Base-by-base conservation (phyloP, 768 basidiomycete species). In the Erythrobasidium yunnanense region DNA sequence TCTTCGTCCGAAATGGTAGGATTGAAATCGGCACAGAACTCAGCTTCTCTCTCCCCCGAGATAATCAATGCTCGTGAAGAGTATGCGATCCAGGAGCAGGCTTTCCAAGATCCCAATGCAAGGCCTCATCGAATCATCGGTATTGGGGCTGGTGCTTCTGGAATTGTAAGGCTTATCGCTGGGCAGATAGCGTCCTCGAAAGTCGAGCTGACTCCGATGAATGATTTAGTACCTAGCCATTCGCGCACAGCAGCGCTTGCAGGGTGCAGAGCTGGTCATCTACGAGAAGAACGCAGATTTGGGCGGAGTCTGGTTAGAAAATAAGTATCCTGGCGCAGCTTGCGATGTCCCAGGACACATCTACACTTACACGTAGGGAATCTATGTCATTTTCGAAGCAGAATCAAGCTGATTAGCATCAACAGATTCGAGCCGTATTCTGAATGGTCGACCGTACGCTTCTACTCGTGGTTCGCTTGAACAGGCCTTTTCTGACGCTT, bases 221-320 rank as follows among this genome's bases (percentile, higher is more conserved):
- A n/a, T n/a, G n/a, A n/a, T 4, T 11, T 25, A 55, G 54, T 55
- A 55, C 32, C 54, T 55, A 18, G 54, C 15, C 13, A 35, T 55
- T 17, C 34, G 54, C 25, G 54, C 54, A 2, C 54, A 62, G 51
- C 38, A 45, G 27, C 33, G 49, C 33, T 45, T 62, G 27, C 32
- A 65, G 32, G 47, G 35, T 7, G 62, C 32, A 7, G 35, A 29
- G 32, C 53, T 65, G 23, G 30, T n/a, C 4, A 52, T 51, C 5
- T 65, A 65, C 33, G 62, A 65, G 35, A 65, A 65, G 62, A 65
- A 65, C 32, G 62, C 32, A 13, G 62, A 55, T 18, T 17, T 65
- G 22, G 53, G 50, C n/a, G 62, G 62, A 18, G 35, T 42, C 5
- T 65, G 62, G 62, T 50, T 65, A 18, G 62, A 65, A 25, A 65